These are phyloP conservation scores for Xylaria sp. DNA, from an alignment of 2,329 filamentous ascomycete genomes.

Conservation along the genomic window DNA sequence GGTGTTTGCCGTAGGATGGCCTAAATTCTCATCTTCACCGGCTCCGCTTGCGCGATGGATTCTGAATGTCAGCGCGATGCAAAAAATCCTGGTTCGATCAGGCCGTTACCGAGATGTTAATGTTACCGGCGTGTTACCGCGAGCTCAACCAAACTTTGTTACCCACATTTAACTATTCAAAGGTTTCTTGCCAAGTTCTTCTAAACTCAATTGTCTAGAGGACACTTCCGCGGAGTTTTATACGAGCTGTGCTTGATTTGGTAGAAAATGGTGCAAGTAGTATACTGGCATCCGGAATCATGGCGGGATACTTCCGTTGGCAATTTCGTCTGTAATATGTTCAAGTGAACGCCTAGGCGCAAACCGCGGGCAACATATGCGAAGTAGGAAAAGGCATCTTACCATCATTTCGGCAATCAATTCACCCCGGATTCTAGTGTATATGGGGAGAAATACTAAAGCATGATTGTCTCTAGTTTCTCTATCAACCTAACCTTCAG, in stretches of 20 bases:
- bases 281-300: too few relatives aligned
- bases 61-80: too few relatives aligned
- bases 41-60: constrained; percentile 6
- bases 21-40: neutral
- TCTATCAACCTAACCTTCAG: constrained; percentile 4
- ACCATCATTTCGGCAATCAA: neutral
- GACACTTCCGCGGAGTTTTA: too few relatives aligned
- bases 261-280: too few relatives aligned
- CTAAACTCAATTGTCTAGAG: too few relatives aligned
- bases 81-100: too few relatives aligned
- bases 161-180: too few relatives aligned
- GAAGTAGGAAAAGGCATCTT: neutral
- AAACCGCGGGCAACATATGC: neutral
- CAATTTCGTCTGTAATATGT: neutral
- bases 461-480: neutral
- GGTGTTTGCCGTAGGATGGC: neutral
- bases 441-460: neutral
- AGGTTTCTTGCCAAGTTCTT: too few relatives aligned
- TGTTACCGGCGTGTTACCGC: too few relatives aligned
- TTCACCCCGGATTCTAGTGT: constrained; percentile 1
- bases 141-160: too few relatives aligned
- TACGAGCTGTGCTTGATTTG: too few relatives aligned
- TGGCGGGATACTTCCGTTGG: neutral
- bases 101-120: too few relatives aligned
- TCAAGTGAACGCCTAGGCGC: neutral